Evolutionary conservation across 2,329 filamentous ascomycete genomes (phyloP).

Genomic region (Clonostachys solani): DNA sequence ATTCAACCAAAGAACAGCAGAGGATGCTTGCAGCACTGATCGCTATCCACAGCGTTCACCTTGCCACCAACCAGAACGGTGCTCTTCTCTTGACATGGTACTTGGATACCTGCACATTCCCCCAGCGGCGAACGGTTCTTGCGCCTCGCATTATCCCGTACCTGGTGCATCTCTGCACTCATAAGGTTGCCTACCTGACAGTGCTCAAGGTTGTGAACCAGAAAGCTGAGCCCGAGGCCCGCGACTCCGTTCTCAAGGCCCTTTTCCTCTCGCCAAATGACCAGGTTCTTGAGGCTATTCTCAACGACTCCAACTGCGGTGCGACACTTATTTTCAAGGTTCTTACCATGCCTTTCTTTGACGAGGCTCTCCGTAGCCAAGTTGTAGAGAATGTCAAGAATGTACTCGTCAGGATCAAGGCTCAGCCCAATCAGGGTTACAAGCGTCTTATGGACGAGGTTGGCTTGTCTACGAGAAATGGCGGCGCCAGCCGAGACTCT

Average conservation of each 20-base stretch:
- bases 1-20: constrained; percentile 92
- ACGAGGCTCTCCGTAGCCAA: constrained; percentile 82
- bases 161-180: constrained; percentile 91
- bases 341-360: constrained; percentile 93
- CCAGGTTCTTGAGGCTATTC: constrained; percentile 81
- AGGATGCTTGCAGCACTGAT: constrained; percentile 91
- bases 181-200: constrained; percentile 96
- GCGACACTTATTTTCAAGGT: constrained; percentile 98
- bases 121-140: constrained; percentile 82
- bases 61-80: constrained; percentile 94
- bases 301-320: constrained; percentile 87
- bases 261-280: constrained; percentile 90
- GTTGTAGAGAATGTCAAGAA: constrained; percentile 90
- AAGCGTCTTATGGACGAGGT: constrained; percentile 99
- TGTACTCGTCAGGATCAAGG: constrained; percentile 85
- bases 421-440: constrained; percentile 91
- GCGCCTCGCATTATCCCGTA: constrained; percentile 90
- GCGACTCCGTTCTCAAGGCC: constrained; percentile 84
- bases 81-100: constrained; percentile 95
- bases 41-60: constrained; percentile 91
- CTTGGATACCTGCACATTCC: constrained; percentile 95
- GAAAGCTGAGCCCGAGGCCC: constrained; percentile 86
- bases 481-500: constrained; percentile 28
- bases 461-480: constrained; percentile 68
- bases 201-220: constrained; percentile 99